A percentile compares a stretch with the other conserved stretches of the same genome.
phyloP scores from a whole-genome alignment of 2,329 filamentous ascomycete species.

The Camillea tinctor region DNA sequence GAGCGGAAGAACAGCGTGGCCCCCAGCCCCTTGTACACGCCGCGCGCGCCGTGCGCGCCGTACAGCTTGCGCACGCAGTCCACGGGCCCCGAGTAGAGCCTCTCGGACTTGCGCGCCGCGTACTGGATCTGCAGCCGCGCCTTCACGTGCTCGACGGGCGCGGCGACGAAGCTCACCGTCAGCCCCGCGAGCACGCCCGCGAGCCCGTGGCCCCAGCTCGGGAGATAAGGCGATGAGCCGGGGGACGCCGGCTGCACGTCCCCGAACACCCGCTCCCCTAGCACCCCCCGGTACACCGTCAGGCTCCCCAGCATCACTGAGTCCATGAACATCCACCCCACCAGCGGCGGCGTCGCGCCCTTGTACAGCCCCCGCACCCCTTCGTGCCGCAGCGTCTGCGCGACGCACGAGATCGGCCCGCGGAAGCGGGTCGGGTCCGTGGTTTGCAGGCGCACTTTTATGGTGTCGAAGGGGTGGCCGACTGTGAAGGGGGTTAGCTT shows the following conservation, averaged over 20 bases:
- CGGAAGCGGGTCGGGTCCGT: slow-evolving; percentile 73
- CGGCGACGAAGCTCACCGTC: slow-evolving; percentile 90
- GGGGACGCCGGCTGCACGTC: slow-evolving; percentile 42
- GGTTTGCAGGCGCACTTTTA: slow-evolving; percentile 95
- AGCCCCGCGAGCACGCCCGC: slow-evolving; percentile 84
- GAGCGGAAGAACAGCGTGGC: slow-evolving; percentile 86
- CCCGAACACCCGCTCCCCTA: slow-evolving; percentile 78
- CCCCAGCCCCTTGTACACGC: slow-evolving; percentile 80
- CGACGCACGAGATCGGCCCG: slow-evolving; percentile 81
- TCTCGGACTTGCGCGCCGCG: slow-evolving; percentile 70
- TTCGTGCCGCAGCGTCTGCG: slow-evolving; percentile 83
- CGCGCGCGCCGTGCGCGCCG: slow-evolving; percentile 69
- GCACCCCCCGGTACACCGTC: slow-evolving; percentile 81
- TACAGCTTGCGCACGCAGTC: slow-evolving; percentile 76
- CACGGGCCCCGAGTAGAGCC: slow-evolving; percentile 82
- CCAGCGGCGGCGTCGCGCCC: slow-evolving; percentile 83
- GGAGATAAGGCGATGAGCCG: slow-evolving; percentile 51
- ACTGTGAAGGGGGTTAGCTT: too few species aligned
- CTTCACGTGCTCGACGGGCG: slow-evolving; percentile 94
- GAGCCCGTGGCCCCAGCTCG: slow-evolving; percentile 77
- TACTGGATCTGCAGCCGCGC: slow-evolving; percentile 94
- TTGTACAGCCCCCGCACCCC: slow-evolving; percentile 88
- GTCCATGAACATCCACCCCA: slow-evolving; percentile 99
- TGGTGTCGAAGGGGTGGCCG: slow-evolving; percentile 83
- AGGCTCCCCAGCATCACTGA: slow-evolving; percentile 84